A percentile compares a stretch with the other conserved stretches of the same genome.
Conservation (phyloP, 345 rosid species). For the Citrus reticulata region DNA sequence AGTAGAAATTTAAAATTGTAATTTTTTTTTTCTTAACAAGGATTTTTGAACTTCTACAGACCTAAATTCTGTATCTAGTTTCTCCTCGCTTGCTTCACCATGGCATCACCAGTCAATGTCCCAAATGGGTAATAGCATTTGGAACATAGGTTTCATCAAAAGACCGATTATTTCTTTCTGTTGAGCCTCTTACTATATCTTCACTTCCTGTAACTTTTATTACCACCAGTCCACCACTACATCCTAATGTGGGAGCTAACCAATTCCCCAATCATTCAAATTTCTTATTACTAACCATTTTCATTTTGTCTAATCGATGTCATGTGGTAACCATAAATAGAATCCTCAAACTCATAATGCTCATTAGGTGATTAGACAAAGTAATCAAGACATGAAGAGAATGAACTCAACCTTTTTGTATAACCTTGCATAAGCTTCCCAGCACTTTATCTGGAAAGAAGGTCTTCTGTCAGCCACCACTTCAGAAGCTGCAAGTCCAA, state of each 20-base stretch:
- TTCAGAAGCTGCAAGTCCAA: slow-evolving; percentile 66
- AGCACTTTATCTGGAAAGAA: slow-evolving; percentile 53
- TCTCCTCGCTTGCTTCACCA: background rate
- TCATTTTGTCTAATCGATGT: background rate
- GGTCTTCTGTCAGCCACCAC: slow-evolving; percentile 70
- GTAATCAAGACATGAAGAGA: slow-evolving; percentile 1
- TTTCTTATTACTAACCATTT: background rate
- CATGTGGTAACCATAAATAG: background rate
- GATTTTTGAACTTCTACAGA: background rate
- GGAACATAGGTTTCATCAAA: background rate
- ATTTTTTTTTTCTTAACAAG: background rate
- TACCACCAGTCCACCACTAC: no score
- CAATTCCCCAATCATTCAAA: background rate
- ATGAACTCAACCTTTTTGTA: slow-evolving; percentile 53
- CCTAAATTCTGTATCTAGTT: background rate
- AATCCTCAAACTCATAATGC: background rate
- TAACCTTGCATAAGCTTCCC: slow-evolving; percentile 72
- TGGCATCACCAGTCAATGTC: background rate
- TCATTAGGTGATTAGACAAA: background rate
- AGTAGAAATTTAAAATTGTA: background rate
- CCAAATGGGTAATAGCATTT: background rate
- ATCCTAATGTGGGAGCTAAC: no score
- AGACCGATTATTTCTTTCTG: background rate
- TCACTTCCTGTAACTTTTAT: no score
- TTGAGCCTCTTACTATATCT: no score